Percentiles rank a stretch among this genome's conserved stretches.
These are phyloP conservation scores for Sporothrix inflata DNA, from an alignment of 2,329 filamentous ascomycete species.

Conservation along the genomic window DNA sequence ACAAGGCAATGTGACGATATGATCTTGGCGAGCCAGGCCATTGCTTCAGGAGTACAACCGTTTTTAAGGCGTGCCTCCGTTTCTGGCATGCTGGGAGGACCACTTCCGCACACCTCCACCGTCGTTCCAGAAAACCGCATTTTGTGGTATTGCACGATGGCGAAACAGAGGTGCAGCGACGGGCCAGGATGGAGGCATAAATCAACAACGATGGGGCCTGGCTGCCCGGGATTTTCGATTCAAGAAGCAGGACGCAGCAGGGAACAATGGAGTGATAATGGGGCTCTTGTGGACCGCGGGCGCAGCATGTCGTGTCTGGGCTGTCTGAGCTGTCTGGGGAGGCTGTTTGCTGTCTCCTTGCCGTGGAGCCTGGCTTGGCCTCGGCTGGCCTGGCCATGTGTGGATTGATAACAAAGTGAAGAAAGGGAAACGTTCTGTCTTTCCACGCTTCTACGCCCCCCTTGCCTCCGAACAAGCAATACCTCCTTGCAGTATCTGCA, in stretches of 20 bases:
- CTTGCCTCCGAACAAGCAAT: background rate
- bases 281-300: background rate
- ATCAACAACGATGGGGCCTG: background rate
- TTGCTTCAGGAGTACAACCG: background rate
- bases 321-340: background rate
- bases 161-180: constrained; percentile 22
- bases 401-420: background rate
- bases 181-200: background rate
- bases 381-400: background rate
- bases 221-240: background rate
- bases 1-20: constrained; percentile 13
- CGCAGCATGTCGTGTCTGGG: background rate
- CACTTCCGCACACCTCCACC: background rate
- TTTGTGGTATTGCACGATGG: constrained; percentile 21
- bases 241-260: background rate
- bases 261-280: background rate
- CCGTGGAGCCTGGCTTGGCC: background rate
- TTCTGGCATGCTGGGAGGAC: constrained; percentile 3
- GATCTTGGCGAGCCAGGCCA: background rate
- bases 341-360: background rate
- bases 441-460: background rate
- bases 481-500: background rate
- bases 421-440: background rate
- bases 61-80: background rate
- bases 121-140: constrained; percentile 11